Base-by-base conservation (phyloP, 2,329 filamentous ascomycete genomes). In the Colletotrichum sp. region DNA sequence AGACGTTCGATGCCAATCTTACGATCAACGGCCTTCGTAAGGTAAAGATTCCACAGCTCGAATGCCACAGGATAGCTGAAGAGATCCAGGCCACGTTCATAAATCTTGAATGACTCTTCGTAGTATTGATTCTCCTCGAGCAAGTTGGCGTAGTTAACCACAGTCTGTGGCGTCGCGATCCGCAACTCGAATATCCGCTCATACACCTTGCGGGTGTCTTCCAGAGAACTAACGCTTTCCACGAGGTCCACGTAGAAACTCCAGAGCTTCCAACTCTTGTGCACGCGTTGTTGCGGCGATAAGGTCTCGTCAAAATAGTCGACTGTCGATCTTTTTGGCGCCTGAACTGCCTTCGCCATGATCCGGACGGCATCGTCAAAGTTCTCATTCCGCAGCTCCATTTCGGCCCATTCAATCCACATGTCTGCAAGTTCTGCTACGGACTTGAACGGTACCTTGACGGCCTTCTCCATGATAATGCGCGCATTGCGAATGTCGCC, bases 211-310 rank as follows among this genome's bases (percentile, higher is more conserved):
- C 93, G 95, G 0, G 96, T 98, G 85, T 99, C 96, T 27, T 98
- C 96, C 19, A 99, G 86, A 0, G 94, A 95, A 77, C 95, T 94
- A 36, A 98, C 96, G 84, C 96, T 98, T 84, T 99, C 97, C 4
- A 99, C 96, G 2, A 99, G 91, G 83, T 99, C 97, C 55, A 99
- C 96, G 81, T 99, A 99, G 88, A 99, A 99, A 85, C 96, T 98
- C 97, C 97, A 99, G 13, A 99, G 87, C 84, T 99, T 99, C 97
- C 97, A 99, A 83, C 95, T 98, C 89, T 99, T 99, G 87, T 99
- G 97, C 5, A 99, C 95, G 78, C 98, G 92, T 87, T 99, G 97
- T 83, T 99, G 97, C 6, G 97, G 96, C 3, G 95, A 96, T 8
- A 99, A 88, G 0, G 92, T 95, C 83, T 99, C 98, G 83, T 99